Evolutionary conservation across 1,284 basidiomycete species (phyloP), one percentile per base, ranked within the genome.

Genomic region (Calocybe gambosa): DNA sequence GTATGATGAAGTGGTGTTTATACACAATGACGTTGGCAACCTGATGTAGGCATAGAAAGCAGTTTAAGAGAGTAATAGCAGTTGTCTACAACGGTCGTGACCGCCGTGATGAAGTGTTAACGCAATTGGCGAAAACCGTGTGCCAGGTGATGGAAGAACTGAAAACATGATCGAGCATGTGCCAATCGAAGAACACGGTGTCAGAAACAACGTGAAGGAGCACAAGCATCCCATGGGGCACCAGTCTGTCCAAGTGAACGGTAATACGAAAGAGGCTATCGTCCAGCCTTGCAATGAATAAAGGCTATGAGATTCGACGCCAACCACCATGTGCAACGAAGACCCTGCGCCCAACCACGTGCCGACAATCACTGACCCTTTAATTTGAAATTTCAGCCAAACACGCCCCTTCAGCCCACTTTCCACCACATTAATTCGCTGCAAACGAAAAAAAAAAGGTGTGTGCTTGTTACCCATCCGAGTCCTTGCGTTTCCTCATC

Each of bases 301-400:
- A 42, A 43, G 26, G 36, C 36, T 43, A 45, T 47, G 34, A 39
- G 49, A 49, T 49, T 50, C 15, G 31, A 42, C 25, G 39, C 39
- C 44, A 33, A 26, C 38, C 25, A 43, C 51, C 51, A 55, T 55
- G 50, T 55, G 54, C 49, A 50, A 51, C 42, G 18, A 43, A 40
- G 46, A 48, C 50, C 52, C 43, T 52, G 49, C 39, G 42, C 45
- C 46, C 47, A 49, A 54, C 43, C 56, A 57, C 56, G 56, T 57
- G 56, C 54, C 41, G 38, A 21, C 35, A 50, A 47, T 52, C 49
- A 52, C 40, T 43, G 37, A 16, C 23, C 26, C 20, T 44, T 47
- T 53, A 49, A 53, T 46, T 55, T 53, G 43, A 54, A 49, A 53
- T 46, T 55, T 53, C 43, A 54, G 48, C 53, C 47, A 50, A n/a